Evolutionary conservation across 2,329 filamentous ascomycete species (phyloP).

Genomic region (Coleophoma cylindrospora): DNA sequence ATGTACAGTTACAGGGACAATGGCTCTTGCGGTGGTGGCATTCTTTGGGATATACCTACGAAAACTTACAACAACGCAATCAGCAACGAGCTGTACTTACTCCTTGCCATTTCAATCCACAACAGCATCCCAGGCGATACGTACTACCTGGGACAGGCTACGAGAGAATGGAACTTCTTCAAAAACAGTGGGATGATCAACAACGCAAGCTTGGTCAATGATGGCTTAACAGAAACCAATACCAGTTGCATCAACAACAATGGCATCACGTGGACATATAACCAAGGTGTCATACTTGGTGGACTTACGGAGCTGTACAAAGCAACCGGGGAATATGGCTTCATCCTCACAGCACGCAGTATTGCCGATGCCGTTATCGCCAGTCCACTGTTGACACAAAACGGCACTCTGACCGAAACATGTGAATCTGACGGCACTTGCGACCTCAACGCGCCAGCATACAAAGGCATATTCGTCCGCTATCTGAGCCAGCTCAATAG

Average conservation of each 20-base stretch:
- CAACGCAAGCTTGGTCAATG: constrained; percentile 38
- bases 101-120: constrained; percentile 44
- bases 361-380: not conserved
- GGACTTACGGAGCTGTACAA: constrained; percentile 41
- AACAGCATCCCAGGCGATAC: constrained; percentile 33
- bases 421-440: not conserved
- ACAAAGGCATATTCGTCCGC: not conserved
- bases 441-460: not conserved
- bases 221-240: constrained; percentile 36
- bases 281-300: constrained; percentile 53
- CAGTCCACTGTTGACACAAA: not conserved
- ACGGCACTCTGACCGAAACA: not conserved
- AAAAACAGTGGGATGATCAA: constrained; percentile 36
- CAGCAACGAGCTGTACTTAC: constrained; percentile 47
- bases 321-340: not conserved
- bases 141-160: constrained; percentile 20
- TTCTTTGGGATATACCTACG: not conserved
- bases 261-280: constrained; percentile 40
- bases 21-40: not conserved
- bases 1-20: not conserved
- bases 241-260: constrained; percentile 37
- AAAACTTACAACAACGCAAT: constrained; percentile 35
- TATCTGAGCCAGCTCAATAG: not conserved
- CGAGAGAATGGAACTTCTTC: constrained; percentile 43
- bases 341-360: not conserved